Base-by-base conservation (phyloP, 23 red algal species). In the Gracilaria caudata region DNA sequence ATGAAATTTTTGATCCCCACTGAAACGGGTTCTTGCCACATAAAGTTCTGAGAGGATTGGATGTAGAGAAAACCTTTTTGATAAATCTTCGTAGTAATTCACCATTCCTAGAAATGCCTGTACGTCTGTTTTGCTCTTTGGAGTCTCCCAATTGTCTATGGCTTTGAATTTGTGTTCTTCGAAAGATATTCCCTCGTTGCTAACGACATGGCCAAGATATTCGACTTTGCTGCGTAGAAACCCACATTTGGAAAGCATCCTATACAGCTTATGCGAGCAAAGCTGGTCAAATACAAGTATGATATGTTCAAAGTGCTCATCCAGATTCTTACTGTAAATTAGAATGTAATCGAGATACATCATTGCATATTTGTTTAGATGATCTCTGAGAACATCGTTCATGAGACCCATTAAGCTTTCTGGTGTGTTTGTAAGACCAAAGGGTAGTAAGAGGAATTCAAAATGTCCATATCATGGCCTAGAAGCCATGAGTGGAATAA, bases 41-140 rank as follows among this genome's bases (percentile, higher is more conserved):
- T 2, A 65, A 23, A 65, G 7, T 32, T 7, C n/a, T 30, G 1
- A 65, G 32, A 2, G 60, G 60, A 29, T 65, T 65, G 26, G 60
- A 34, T 65, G 29, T 65, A 21, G 6, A 4, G 53, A 35, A 73
- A 25, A 30, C 38, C 20, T 38, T 54, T 66, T 25, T 86, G 44
- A 76, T 49, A 32, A 87, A 56, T n/a, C 66, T 58, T 68, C 47
- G 43, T 74, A 57, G 43, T 76, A 49, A 46, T 87, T 76, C 12
- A 87, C 66, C 4, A 87, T 4, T 13, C 65, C 59, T 24, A 70
- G 34, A 20, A 85, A 85, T 23, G 60, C 60, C 2, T 87, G 66
- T 4, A 76, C 8, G 3, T 74, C 36, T 21, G 41, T 46, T 12
- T 87, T 57, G 10, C 32, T 87, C 20, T 5, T 72, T 9, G 45